A percentile compares a stretch with the other conserved stretches of the same genome.
phyloP scores from a whole-genome alignment of 805 yeast genomes.

The Teunomyces cretensis region DNA sequence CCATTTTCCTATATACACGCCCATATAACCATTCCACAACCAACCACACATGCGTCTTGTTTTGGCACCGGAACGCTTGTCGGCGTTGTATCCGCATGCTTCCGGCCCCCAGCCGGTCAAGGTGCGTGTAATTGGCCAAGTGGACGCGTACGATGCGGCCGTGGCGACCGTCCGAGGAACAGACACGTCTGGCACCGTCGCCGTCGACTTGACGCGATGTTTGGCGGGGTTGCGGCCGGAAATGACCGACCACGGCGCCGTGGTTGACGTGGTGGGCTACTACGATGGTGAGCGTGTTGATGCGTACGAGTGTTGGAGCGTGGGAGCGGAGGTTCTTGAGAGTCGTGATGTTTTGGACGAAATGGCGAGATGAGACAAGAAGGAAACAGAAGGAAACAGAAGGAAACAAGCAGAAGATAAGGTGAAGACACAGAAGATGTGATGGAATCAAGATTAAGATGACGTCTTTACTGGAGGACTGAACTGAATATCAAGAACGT shows the following conservation, averaged over 20 bases:
- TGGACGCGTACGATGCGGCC: conserved; percentile 3
- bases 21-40: no score
- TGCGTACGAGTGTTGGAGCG: conserved; percentile 21
- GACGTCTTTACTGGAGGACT: no score
- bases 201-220: conserved; percentile 11
- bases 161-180: background rate
- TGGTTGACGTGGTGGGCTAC: conserved; percentile 29
- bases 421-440: background rate
- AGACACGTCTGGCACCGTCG: conserved; percentile 3
- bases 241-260: conserved; percentile 19
- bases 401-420: background rate
- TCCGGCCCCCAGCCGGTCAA: background rate
- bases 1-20: no score
- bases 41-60: conserved; percentile 4
- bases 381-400: no score
- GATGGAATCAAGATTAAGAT: no score
- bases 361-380: conserved; percentile 9
- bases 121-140: conserved; percentile 9
- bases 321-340: background rate
- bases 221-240: conserved; percentile 9
- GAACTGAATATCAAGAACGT: no score
- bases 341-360: conserved; percentile 13
- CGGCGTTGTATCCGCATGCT: conserved; percentile 2
- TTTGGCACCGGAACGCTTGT: conserved; percentile 3
- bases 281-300: conserved; percentile 27